These are phyloP conservation scores for Tetradesmus lagerheimii DNA, from an alignment of 139 green algal genomes.

Conservation along the genomic window DNA sequence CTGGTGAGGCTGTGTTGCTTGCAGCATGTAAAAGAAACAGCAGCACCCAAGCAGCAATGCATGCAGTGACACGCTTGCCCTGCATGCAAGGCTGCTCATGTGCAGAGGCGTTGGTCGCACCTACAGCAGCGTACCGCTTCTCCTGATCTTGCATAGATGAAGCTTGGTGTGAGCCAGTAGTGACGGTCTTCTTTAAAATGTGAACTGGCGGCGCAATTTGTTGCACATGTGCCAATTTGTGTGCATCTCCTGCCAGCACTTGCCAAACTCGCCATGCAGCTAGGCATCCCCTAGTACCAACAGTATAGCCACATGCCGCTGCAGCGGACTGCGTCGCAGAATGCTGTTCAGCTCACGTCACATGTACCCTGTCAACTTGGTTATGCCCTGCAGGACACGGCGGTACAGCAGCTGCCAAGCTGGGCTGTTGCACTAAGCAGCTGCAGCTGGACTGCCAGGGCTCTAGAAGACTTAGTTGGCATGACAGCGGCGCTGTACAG, in stretches of 20 bases:
- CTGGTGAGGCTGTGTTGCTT: slow-evolving; percentile 2
- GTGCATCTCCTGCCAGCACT: neutral
- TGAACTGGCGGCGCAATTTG: too few species aligned
- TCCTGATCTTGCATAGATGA: too few species aligned
- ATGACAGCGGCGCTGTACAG: neutral
- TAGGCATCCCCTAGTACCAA: too few species aligned
- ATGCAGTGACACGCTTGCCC: neutral
- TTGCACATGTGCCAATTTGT: too few species aligned
- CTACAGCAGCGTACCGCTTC: neutral
- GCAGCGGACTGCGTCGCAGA: too few species aligned
- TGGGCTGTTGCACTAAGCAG: neutral
- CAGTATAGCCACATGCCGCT: too few species aligned
- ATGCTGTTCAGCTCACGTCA: neutral
- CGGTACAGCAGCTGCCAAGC: neutral
- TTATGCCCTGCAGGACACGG: neutral
- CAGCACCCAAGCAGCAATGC: neutral
- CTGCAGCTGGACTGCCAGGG: slow-evolving; percentile 16
- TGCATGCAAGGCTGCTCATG: too few species aligned
- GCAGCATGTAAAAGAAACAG: neutral
- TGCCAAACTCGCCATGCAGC: neutral
- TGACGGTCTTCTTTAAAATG: too few species aligned
- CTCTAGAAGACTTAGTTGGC: slow-evolving; percentile 10
- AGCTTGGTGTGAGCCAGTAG: too few species aligned
- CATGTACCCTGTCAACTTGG: neutral
- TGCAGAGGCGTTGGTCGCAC: too few species aligned